A percentile compares a stretch with the other conserved stretches of the same genome.
Evolutionary conservation across 2,329 filamentous ascomycete species (phyloP).

Genomic region (Aspergillus carbonarius): DNA sequence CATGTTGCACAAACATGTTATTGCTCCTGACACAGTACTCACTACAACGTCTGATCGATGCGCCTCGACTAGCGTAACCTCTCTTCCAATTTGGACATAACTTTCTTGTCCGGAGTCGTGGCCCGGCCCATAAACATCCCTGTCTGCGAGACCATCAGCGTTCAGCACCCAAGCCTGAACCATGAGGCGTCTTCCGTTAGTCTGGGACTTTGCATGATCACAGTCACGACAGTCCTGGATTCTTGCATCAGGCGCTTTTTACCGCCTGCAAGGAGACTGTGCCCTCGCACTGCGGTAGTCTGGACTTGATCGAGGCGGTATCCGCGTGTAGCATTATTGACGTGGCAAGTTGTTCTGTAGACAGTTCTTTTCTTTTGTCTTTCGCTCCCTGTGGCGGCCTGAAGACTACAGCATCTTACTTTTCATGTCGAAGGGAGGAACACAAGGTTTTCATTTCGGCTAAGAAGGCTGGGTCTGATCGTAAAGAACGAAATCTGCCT

Average conservation of each 20-base stretch:
- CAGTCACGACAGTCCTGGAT: slow-evolving; percentile 1
- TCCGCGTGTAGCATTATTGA: slow-evolving; percentile 14
- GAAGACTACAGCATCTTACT: neutral
- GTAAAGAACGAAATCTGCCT: neutral
- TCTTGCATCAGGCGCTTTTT: slow-evolving; percentile 1
- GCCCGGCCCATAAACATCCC: neutral
- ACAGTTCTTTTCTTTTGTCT: neutral
- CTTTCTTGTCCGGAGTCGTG: neutral
- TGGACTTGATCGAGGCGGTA: slow-evolving; percentile 4
- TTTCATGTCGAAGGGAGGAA: neutral
- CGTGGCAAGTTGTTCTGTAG: slow-evolving; percentile 16
- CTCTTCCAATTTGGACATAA: neutral
- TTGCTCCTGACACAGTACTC: neutral
- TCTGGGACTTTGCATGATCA: slow-evolving; percentile 3
- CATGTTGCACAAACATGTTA: slow-evolving; percentile 1
- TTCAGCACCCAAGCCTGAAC: neutral
- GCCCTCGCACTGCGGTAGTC: slow-evolving; percentile 15
- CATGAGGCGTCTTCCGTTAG: neutral
- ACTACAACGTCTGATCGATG: neutral
- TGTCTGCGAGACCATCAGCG: slow-evolving; percentile 1
- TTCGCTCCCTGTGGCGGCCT: neutral
- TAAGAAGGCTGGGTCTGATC: neutral
- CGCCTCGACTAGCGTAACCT: neutral
- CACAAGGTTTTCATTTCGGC: neutral
- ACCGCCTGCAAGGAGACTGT: slow-evolving; percentile 15